These are phyloP conservation scores for Quercus suber DNA, from an alignment of 306 rosid genomes.

Conservation along the genomic window DNA sequence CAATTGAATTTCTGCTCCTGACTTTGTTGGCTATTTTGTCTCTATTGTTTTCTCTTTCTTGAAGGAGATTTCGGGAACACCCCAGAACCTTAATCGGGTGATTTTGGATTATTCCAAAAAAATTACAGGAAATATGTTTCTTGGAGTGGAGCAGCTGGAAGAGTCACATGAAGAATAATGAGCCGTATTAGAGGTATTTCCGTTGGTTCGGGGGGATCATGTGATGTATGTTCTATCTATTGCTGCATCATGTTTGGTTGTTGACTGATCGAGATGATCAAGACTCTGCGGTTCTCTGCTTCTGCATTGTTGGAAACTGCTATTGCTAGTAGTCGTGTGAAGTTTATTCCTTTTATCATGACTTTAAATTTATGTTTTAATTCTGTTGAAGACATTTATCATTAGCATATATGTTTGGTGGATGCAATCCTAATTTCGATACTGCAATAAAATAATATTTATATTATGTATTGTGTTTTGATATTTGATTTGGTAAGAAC, in stretches of 20 bases:
- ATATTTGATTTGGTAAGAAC: no score
- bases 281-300: neutral
- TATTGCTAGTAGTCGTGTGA: neutral
- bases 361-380: no score
- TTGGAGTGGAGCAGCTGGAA: neutral
- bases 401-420: neutral
- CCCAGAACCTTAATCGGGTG: neutral
- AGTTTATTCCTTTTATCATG: neutral
- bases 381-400: no score
- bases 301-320: neutral
- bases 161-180: conserved; percentile 3
- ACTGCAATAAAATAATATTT: neutral
- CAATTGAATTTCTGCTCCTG: neutral
- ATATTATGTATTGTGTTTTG: neutral
- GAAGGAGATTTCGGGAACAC: conserved; percentile 12
- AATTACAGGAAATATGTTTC: no score
- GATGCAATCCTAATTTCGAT: neutral
- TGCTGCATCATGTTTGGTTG: neutral
- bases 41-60: neutral
- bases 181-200: neutral
- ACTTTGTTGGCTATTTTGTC: neutral
- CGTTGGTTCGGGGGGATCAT: neutral
- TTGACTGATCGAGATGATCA: neutral
- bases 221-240: neutral
- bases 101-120: neutral